Evolutionary conservation across 2,329 filamentous ascomycete species (phyloP).

Genomic region (Gyromitra esculenta): DNA sequence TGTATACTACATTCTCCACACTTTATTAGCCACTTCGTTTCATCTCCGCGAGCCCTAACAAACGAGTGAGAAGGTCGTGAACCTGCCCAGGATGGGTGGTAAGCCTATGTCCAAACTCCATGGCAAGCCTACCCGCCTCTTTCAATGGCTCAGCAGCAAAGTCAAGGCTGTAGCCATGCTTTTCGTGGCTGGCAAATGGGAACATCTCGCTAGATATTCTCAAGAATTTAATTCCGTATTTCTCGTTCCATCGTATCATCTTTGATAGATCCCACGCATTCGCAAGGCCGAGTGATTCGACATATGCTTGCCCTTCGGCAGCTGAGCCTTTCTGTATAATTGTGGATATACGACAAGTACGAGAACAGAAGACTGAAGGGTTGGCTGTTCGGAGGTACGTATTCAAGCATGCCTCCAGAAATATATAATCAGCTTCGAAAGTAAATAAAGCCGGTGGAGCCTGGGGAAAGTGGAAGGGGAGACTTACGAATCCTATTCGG

Average conservation of each 20-base stretch:
- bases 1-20: conserved; percentile 70
- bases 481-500: conserved; percentile 81
- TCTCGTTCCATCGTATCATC: conserved; percentile 91
- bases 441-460: neutral
- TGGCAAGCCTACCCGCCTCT: conserved; percentile 79
- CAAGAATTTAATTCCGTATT: conserved; percentile 91
- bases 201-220: conserved; percentile 96
- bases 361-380: conserved; percentile 86
- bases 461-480: conserved; percentile 4
- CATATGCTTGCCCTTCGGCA: conserved; percentile 69
- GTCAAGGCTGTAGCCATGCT: conserved; percentile 85
- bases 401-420: conserved; percentile 80
- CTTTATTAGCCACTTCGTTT: conserved; percentile 55
- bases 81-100: conserved; percentile 87
- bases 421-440: neutral
- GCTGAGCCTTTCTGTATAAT: conserved; percentile 79
- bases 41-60: neutral
- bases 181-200: conserved; percentile 87
- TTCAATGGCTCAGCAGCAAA: conserved; percentile 82
- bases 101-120: conserved; percentile 80
- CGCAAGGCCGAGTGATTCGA: conserved; percentile 79
- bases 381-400: conserved; percentile 86
- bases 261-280: conserved; percentile 86
- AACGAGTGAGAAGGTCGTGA: neutral
- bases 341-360: conserved; percentile 89